These are phyloP conservation scores for Arachis hypogaea DNA, from an alignment of 306 rosid species.

Conservation along the genomic window DNA sequence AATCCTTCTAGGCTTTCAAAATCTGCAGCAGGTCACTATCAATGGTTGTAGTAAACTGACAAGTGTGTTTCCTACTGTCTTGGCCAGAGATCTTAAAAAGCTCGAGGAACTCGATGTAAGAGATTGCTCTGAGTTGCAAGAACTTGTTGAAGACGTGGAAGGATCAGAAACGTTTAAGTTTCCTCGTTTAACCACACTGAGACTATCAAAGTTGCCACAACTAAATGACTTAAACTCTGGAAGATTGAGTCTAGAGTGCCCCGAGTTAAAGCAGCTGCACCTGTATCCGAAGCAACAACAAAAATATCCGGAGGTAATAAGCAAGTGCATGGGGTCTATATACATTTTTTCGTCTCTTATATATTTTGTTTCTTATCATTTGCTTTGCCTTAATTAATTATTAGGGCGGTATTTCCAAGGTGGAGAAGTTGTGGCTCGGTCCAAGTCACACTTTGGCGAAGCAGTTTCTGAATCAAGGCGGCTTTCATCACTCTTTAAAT, in stretches of 20 bases:
- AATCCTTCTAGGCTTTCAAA: background rate
- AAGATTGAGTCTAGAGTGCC: background rate
- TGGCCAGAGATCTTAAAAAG: background rate
- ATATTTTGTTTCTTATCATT: background rate
- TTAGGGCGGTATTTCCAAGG: constrained; percentile 1
- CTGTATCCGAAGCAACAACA: background rate
- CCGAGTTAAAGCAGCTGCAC: background rate
- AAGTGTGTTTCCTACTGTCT: background rate
- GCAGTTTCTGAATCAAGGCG: background rate
- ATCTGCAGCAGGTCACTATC: background rate
- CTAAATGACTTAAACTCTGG: background rate
- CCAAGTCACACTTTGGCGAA: background rate
- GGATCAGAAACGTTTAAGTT: background rate
- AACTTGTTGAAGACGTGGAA: background rate
- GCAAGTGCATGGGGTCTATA: background rate
- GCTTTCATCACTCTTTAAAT: background rate
- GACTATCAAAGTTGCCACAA: background rate
- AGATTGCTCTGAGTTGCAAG: background rate
- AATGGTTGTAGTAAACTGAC: background rate
- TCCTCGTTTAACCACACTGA: background rate
- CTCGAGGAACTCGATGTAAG: background rate
- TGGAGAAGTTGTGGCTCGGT: background rate
- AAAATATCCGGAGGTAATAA: background rate
- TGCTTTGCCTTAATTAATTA: background rate
- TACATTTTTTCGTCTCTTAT: background rate